phyloP scores from a whole-genome alignment of 2,329 filamentous ascomycete genomes.

The Arachnomyces sp. region DNA sequence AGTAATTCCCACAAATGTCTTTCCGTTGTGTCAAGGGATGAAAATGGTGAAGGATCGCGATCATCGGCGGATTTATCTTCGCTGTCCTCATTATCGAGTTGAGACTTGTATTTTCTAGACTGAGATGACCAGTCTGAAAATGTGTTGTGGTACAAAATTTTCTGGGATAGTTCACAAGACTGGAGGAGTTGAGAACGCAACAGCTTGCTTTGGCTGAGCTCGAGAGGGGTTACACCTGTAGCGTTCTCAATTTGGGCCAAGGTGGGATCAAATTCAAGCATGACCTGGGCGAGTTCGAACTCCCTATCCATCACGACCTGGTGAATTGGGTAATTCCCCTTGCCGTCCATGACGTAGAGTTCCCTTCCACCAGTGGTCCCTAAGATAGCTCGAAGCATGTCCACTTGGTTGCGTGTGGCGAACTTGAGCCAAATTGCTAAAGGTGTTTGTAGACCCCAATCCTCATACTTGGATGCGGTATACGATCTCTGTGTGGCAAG shows the following conservation, averaged over 20 bases:
- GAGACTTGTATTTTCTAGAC: too few species aligned
- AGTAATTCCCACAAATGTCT: conserved; percentile 12
- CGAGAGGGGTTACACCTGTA: conserved; percentile 62
- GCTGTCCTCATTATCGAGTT: too few species aligned
- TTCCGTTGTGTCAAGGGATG: conserved; percentile 23
- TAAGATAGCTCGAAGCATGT: conserved; percentile 45
- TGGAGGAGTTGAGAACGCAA: too few species aligned
- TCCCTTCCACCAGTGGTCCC: conserved; percentile 41
- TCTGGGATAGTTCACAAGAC: too few species aligned
- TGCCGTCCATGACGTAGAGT: conserved; percentile 37
- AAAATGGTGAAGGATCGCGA: too few species aligned
- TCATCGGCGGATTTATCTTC: too few species aligned
- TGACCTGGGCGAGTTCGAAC: conserved; percentile 46
- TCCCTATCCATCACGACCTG: conserved; percentile 38
- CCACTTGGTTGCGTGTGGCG: conserved; percentile 24
- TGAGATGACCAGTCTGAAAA: too few species aligned
- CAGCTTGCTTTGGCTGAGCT: conserved; percentile 6
- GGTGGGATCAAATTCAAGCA: conserved; percentile 49
- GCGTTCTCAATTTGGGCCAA: conserved; percentile 66
- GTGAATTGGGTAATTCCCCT: conserved; percentile 40
- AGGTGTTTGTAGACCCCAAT: conserved; percentile 8
- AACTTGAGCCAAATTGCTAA: conserved; percentile 3
- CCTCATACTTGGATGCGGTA: background rate
- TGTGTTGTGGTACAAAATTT: too few species aligned
- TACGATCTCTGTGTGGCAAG: conserved; percentile 9